Evolutionary conservation across 768 basidiomycete genomes (phyloP), one percentile per base, ranked within the genome.

Genomic region (Suillus paluster): DNA sequence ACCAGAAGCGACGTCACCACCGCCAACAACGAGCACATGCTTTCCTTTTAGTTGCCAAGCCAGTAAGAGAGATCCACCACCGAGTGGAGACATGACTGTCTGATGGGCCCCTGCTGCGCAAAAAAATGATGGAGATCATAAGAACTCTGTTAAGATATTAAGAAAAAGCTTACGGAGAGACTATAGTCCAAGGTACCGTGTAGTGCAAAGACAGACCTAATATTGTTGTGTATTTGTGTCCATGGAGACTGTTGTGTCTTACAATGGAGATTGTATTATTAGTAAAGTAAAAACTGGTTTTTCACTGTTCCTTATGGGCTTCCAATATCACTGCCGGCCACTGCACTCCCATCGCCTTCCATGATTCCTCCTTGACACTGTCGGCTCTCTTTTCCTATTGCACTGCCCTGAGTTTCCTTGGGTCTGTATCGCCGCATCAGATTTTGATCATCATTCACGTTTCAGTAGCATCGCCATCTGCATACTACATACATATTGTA

Each of bases 31-130:
- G 70, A 99, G 89, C 50, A 97, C 94, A 21, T 80, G 83, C 67
- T 92, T 94, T 67, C 83, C 78, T 61, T 85, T 87, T 73, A 99
- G 90, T 75, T 97, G 95, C 91, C 94, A 97, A 39, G 97, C 97
- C 65, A 98, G 80, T 44, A 98, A 84, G 49, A 98, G 84, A 1
- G 95, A 96, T 8, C 87, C 88, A 14, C 90, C 88, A 46, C 83
- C 80, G 0, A 34, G 27, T 27, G 5, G 41, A 21, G 57, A 21
- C 57, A 58, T 54, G 49, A n/a, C 19, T 6, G 34, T 36, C 38
- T 59, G 58, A 54, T 59, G 58, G 33, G n/a, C n/a, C 7, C 52
- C 38, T 33, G 58, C 53, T 36, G 50, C 14, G 27, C 25, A 59
- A 21, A 19, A 21, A 19, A n/a, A 30, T 50, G 46, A 17, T 25